Evolutionary conservation across 345 rosid genomes (phyloP).

Genomic region (Gossypioides kirkii): DNA sequence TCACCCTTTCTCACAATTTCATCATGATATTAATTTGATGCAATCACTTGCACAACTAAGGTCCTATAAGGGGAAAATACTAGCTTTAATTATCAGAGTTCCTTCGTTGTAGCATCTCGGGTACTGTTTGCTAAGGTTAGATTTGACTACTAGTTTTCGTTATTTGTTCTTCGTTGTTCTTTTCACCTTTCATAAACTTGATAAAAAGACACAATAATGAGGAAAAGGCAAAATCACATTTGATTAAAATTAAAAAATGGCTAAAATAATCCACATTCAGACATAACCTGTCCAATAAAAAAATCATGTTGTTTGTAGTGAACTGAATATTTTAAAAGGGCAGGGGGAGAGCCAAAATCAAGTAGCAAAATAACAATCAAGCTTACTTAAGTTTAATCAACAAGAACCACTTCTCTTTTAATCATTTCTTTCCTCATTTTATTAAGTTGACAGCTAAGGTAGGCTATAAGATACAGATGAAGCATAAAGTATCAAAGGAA

Average conservation of each 20-base stretch:
- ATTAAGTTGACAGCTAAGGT: background rate
- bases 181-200: background rate
- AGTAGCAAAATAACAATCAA: background rate
- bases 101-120: background rate
- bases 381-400: background rate
- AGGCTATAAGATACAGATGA: background rate
- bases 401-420: background rate
- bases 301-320: background rate
- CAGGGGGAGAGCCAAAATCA: background rate
- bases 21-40: no score
- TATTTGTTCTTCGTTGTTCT: background rate
- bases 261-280: background rate
- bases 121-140: background rate
- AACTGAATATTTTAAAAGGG: background rate
- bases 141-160: background rate
- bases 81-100: background rate
- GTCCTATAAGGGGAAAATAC: background rate
- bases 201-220: background rate
- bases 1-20: no score
- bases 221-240: background rate
- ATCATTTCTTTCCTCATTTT: background rate
- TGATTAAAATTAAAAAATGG: background rate
- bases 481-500: background rate
- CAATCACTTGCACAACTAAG: background rate
- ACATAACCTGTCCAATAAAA: background rate